These are phyloP conservation scores for Juncus inflexus DNA, from an alignment of 176 grass and related monocot species.

Conservation along the genomic window DNA sequence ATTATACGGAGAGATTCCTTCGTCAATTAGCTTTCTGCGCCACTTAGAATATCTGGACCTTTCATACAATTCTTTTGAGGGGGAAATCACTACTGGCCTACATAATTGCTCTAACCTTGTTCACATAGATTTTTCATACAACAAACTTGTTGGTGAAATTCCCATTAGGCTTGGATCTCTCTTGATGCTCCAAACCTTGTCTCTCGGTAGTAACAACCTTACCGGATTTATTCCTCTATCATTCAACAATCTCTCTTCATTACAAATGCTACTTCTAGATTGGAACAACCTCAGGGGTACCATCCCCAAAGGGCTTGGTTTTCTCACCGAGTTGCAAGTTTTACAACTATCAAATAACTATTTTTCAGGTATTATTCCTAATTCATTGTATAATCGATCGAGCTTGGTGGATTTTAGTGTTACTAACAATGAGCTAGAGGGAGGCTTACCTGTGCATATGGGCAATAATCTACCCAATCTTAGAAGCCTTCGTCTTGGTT, in stretches of 20 bases:
- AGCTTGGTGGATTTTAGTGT: conserved; percentile 4
- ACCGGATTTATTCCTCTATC: neutral
- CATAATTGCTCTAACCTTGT: neutral
- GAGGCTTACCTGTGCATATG: conserved; percentile 25
- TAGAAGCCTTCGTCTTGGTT: neutral
- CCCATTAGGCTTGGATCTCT: neutral
- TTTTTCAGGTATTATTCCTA: conserved; percentile 32
- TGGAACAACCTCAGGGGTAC: neutral
- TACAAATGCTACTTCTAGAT: neutral
- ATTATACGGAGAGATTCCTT: neutral
- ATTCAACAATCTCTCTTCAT: neutral
- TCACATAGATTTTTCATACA: neutral
- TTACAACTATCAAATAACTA: neutral
- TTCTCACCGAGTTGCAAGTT: neutral
- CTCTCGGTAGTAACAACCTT: neutral
- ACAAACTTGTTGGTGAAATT: neutral
- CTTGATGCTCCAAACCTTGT: neutral
- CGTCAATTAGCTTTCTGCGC: neutral
- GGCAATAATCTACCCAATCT: conserved; percentile 32
- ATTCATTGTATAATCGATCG: conserved; percentile 29
- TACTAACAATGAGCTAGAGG: conserved; percentile 23
- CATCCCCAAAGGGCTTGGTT: neutral
- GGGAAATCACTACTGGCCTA: neutral
- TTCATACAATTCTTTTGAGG: neutral
- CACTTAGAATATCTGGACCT: neutral